Evolutionary conservation across 1,284 basidiomycete genomes (phyloP), one percentile per base, ranked within the genome.

Genomic region (Rhodotorula sp.): DNA sequence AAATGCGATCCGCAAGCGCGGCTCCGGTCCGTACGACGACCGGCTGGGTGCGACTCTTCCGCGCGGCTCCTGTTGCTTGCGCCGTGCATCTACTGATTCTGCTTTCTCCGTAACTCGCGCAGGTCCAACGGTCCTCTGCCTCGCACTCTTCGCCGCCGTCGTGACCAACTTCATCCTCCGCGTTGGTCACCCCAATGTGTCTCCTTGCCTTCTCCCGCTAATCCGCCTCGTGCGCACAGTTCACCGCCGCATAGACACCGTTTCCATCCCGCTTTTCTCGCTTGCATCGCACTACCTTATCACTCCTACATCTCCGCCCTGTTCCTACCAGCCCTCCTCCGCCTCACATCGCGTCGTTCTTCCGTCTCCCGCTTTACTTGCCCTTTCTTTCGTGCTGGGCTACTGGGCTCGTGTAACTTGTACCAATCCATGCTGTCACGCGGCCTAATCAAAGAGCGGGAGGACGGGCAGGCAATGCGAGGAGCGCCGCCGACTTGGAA

Each of bases 21-120:
- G 94, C 22, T 88, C 91, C 65, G 96, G 94, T 34, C 95, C 96
- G 3, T 99, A 99, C 82, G 97, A 99, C 80, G 96, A 99, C 84
- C 88, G 97, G 69, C 83, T 98, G 66, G 95, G 95, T 69, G 41
- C 50, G 64, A 61, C 19, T 13, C n/a, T n/a, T n/a, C n/a, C n/a
- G n/a, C n/a, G n/a, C n/a, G 17, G 5, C 4, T 4, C 44, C 54
- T 36, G 21, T 51, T 19, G 9, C 41, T 27, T 48, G 5, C 27
- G 29, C 10, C 41, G 36, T 64, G 15, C 44, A 44, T 3, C 25
- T 5, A 25, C 58, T 44, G 50, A 53, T 21, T 25, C 2, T 0
- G 17, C 65, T 17, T 1, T 19, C 51, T 56, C 1, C 34, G 44
- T 9, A 53, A 66, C 25, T 64, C 69, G 3, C 7, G 13, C 53